Evolutionary conservation across 1,139 yeast genomes (phyloP), one percentile per base, ranked within the genome.

Genomic region (Candida sp.): DNA sequence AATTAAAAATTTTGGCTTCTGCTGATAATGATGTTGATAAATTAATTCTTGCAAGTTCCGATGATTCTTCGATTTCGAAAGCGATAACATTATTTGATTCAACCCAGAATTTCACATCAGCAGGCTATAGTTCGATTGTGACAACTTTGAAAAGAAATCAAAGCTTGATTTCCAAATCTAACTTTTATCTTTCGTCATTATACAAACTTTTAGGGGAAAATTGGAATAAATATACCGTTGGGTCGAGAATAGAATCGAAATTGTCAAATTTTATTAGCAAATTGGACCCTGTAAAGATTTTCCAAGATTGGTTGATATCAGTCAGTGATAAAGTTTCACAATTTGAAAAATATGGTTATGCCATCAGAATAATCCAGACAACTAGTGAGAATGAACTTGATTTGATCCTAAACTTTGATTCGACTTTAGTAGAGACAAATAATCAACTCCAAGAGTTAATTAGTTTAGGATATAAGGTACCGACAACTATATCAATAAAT

Each of bases 211-310:
- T 91, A 8, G 96, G 97, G 0, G 56, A 68, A 11, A 85, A 83
- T 27, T 91, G 97, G 97, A 70, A 67, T 40, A 73, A 79, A 36
- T 87, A 84, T 52, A 81, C 91, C 0, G 83, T 84, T 40, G 97
- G 97, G 0, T 77, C 73, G 43, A 79, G 76, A 49, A 75, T 91
- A 1, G 69, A 74, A 12, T 60, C 70, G 1, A 87, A 81, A 46
- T 71, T 81, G 12, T 54, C 58, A 1, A 62, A 67, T 1, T 67
- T 86, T 38, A 55, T 70, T 15, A 63, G 69, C 21, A 76, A 71
- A 39, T 63, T 82, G 9, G 70, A 82, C 42, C 61, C 81, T 0
- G 63, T 71, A 5, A 55, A 45, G 0, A 51, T 75, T 0, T 77
- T 74, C 48, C 63, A 68, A 1, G 55, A 60, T 2, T 87, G 95